phyloP scores from a whole-genome alignment of 2,329 filamentous ascomycete species.

The Simplicillium aogashimaense region DNA sequence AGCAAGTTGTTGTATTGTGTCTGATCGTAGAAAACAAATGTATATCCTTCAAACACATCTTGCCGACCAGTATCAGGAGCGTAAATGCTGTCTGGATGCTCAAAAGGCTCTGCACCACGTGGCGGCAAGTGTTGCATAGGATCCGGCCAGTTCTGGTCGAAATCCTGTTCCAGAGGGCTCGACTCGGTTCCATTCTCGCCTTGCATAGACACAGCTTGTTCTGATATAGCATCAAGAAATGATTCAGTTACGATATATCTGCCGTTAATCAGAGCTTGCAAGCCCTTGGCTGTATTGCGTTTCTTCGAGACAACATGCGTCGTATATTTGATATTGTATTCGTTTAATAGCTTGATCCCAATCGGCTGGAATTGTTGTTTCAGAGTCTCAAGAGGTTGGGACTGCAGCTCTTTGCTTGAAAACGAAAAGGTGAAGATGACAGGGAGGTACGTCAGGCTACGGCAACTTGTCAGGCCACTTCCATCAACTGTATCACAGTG shows the following conservation, averaged over 20 bases:
- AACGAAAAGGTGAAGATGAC: slow-evolving; percentile 76
- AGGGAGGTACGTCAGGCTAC: slow-evolving; percentile 68
- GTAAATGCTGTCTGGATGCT: slow-evolving; percentile 59
- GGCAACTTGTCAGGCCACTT: slow-evolving; percentile 4
- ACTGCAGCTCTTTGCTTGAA: slow-evolving; percentile 58
- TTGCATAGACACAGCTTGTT: slow-evolving; percentile 42
- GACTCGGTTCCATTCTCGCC: slow-evolving; percentile 36
- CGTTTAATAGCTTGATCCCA: slow-evolving; percentile 76
- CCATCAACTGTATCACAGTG: slow-evolving; percentile 1
- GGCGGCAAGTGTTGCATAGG: slow-evolving; percentile 63
- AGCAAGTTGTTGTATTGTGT: slow-evolving; percentile 68
- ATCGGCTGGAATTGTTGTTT: slow-evolving; percentile 63
- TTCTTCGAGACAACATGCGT: slow-evolving; percentile 87
- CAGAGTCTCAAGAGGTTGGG: slow-evolving; percentile 52
- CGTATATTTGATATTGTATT: slow-evolving; percentile 61
- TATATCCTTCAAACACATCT: slow-evolving; percentile 76
- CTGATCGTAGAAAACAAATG: slow-evolving; percentile 75
- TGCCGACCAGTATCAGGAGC: slow-evolving; percentile 55
- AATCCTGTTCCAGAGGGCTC: slow-evolving; percentile 65
- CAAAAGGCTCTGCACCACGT: slow-evolving; percentile 63
- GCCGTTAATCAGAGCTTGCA: slow-evolving; percentile 78
- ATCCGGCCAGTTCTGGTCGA: slow-evolving; percentile 69
- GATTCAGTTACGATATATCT: slow-evolving; percentile 64
- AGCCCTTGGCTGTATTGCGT: slow-evolving; percentile 76
- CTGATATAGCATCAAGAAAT: slow-evolving; percentile 64